Conservation (phyloP, 352 stramenopile species). For the Globisporangium nagaii region DNA sequence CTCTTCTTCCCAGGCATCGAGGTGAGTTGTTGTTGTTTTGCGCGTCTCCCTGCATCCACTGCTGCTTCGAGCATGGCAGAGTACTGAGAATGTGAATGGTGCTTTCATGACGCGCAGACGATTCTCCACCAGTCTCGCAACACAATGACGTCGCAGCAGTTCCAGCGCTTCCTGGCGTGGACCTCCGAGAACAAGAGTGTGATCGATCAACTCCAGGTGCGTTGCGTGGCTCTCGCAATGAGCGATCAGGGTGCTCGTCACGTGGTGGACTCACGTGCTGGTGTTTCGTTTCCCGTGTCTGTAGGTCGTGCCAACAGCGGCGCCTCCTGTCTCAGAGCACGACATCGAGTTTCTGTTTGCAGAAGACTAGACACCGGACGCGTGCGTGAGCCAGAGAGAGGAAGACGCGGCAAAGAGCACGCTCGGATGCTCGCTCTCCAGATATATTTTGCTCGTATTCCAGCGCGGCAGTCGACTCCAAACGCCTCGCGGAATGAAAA, state of each 20-base stretch:
- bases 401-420: background rate
- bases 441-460: constrained; percentile 6
- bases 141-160: constrained; percentile 77
- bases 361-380: constrained; percentile 45
- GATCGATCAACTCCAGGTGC: constrained; percentile 68
- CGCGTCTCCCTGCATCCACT: background rate
- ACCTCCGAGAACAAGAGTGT: constrained; percentile 64
- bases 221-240: too few species aligned
- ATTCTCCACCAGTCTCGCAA: constrained; percentile 73
- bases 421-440: background rate
- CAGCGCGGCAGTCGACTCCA: too few species aligned
- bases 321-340: constrained; percentile 29
- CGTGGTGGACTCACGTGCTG: background rate
- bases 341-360: constrained; percentile 72
- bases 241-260: background rate
- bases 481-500: background rate
- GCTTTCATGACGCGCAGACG: constrained; percentile 21
- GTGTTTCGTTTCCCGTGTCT: background rate
- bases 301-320: constrained; percentile 42
- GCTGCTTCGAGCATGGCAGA: background rate
- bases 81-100: background rate
- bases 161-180: constrained; percentile 81
- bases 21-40: constrained; percentile 23
- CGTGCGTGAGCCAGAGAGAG: background rate
- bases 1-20: constrained; percentile 82